Percentiles rank a stretch among this genome's conserved stretches.
phyloP scores from a whole-genome alignment of 1,284 basidiomycete genomes.

The Cerrena zonata region DNA sequence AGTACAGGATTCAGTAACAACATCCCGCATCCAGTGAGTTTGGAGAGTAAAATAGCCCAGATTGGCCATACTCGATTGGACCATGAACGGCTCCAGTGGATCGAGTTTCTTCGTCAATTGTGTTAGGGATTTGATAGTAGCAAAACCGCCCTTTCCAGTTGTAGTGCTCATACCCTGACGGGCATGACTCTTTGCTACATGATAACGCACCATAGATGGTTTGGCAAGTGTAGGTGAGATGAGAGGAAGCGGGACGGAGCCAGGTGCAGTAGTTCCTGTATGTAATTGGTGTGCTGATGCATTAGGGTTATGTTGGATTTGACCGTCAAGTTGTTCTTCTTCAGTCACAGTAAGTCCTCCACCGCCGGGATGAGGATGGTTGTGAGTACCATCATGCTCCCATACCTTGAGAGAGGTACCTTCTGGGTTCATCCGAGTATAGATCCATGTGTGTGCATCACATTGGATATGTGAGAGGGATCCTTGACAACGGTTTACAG shows the following conservation, averaged over 20 bases:
- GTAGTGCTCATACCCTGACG: neutral
- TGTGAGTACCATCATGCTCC: slow-evolving; percentile 1
- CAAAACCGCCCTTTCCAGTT: neutral
- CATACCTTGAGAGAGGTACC: neutral
- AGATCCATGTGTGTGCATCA: neutral
- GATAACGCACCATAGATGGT: slow-evolving; percentile 2
- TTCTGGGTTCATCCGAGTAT: neutral
- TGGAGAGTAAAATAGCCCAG: slow-evolving; percentile 2
- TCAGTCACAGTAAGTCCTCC: neutral
- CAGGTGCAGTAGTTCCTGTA: slow-evolving; percentile 3
- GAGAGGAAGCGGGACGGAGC: neutral
- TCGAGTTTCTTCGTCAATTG: neutral
- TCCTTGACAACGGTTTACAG: neutral
- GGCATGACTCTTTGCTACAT: slow-evolving; percentile 1
- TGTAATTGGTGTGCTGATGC: slow-evolving; percentile 2
- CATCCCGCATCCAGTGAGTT: neutral
- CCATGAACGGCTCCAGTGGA: neutral
- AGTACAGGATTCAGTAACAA: neutral
- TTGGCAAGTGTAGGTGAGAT: slow-evolving; percentile 1
- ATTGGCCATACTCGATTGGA: neutral
- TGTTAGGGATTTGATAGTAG: neutral
- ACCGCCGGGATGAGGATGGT: slow-evolving; percentile 1
- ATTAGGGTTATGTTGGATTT: neutral
- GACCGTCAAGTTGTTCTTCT: neutral
- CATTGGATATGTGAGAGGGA: neutral